Evolutionary conservation across 352 stramenopile genomes (phyloP), one percentile per base, ranked within the genome.

Genomic region (Phytopythium boreale): DNA sequence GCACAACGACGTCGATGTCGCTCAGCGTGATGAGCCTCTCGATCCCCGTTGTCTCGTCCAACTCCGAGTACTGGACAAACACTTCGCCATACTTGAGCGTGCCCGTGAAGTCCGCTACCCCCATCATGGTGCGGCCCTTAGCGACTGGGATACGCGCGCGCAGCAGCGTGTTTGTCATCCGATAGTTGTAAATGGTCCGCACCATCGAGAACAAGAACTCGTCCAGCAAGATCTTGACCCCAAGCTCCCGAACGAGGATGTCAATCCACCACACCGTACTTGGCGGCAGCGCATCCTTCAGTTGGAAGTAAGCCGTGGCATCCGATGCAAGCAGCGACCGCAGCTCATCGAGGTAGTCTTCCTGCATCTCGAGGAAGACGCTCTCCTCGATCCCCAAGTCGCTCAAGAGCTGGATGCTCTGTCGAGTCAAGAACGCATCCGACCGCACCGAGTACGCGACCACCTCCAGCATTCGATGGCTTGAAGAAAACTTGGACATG

Each of bases 41-140:
- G 7, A 53, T 31, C 5, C 59, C 66, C 26, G 36, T 62, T 4
- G 66, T 59, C 1, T 81, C 68, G 5, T 81, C 82, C 29, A 64
- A 68, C 31, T 87, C 75, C 1, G 78, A 78, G 56, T 91, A 92
- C 50, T 90, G 87, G 2, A 95, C 83, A 67, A 89, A 95, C 6
- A 95, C 80, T 62, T 90, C 71, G 1, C 84, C 84, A 22, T 92
- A 90, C 17, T 74, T 31, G 20, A 95, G 70, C 9, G 80, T 88
- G 0, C 70, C 66, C 1, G 85, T 92, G 47, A 93, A 92, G 64
- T 95, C 87, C 0, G 81, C 77, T n/a, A 95, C 87, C 4, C 87
- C 87, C 80, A 95, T 90, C 26, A 93, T 68, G 4, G 70, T 84
- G 22, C 86, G 70, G 0, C 80, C 87, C 61, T 92, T 79, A 20